phyloP scores from a whole-genome alignment of 2,329 filamentous ascomycete species.

The Orbilia oligospora region DNA sequence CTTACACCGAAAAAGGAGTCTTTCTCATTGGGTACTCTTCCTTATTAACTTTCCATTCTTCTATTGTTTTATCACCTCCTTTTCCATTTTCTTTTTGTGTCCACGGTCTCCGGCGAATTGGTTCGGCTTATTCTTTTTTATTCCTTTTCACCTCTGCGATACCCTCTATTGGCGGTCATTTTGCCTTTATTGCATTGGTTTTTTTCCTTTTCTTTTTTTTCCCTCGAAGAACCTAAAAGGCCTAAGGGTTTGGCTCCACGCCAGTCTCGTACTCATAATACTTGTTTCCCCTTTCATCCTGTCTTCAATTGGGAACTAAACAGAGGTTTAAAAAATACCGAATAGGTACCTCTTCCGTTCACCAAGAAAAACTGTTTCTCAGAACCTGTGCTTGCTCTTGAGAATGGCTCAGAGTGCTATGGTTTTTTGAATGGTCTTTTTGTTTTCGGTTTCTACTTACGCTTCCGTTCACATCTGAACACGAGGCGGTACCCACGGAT shows the following conservation, averaged over 20 bases:
- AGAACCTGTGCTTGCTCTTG: constrained; percentile 20
- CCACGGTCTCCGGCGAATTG: constrained; percentile 48
- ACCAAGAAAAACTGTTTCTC: constrained; percentile 27
- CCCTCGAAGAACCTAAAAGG: constrained; percentile 10
- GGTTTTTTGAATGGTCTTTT: not conserved
- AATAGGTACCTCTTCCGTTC: constrained; percentile 58
- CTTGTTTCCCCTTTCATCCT: not conserved
- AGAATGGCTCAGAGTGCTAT: constrained; percentile 12
- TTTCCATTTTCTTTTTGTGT: constrained; percentile 1
- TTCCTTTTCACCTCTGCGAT: constrained; percentile 26
- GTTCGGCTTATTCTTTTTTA: constrained; percentile 29
- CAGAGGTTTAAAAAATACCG: constrained; percentile 35
- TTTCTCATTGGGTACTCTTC: not conserved
- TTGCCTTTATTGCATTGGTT: constrained; percentile 33
- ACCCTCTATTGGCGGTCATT: constrained; percentile 47
- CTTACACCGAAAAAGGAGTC: constrained; percentile 3
- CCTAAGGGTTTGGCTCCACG: constrained; percentile 34
- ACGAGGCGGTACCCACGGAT: constrained; percentile 40
- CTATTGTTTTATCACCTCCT: constrained; percentile 26
- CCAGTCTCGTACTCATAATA: constrained; percentile 20
- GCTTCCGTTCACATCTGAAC: not conserved
- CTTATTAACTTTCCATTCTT: constrained; percentile 15
- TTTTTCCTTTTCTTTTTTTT: not conserved
- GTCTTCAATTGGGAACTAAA: constrained; percentile 53
- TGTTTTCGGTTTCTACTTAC: constrained; percentile 8